These are phyloP conservation scores for Cystobasidium pallidum DNA, from an alignment of 1,284 basidiomycete species.

Conservation along the genomic window DNA sequence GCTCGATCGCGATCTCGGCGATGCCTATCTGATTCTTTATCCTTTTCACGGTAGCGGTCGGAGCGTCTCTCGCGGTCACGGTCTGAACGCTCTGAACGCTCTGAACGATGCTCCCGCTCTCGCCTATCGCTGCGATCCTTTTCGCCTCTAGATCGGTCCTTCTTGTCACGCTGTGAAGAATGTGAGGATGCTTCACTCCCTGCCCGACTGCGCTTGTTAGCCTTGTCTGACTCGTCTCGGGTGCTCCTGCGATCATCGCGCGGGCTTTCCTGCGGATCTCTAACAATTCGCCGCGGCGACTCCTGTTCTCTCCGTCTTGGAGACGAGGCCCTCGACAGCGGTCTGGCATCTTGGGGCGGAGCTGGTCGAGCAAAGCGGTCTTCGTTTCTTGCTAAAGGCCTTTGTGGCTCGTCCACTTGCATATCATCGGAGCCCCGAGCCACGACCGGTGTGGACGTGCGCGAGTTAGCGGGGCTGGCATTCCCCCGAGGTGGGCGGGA, in stretches of 20 bases:
- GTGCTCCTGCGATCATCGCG: constrained; percentile 24
- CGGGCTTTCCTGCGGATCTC: constrained; percentile 19
- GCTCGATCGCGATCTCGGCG: constrained; percentile 47
- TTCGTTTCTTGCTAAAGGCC: neutral
- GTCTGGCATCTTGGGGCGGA: neutral
- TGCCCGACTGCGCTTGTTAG: constrained; percentile 23
- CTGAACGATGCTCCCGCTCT: constrained; percentile 55
- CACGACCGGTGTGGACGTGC: constrained; percentile 7
- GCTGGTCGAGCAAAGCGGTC: constrained; percentile 14
- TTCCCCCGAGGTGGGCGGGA: constrained; percentile 21
- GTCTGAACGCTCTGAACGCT: constrained; percentile 47
- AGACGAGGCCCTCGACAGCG: constrained; percentile 17
- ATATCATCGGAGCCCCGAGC: constrained; percentile 3
- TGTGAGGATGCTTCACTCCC: constrained; percentile 40
- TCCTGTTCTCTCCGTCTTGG: constrained; percentile 18
- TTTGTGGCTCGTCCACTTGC: constrained; percentile 14
- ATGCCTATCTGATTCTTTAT: constrained; percentile 4
- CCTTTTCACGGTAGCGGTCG: constrained; percentile 40
- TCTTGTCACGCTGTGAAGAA: constrained; percentile 37
- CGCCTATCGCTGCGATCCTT: constrained; percentile 46
- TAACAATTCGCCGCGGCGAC: constrained; percentile 4
- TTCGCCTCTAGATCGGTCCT: constrained; percentile 13
- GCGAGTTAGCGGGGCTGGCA: constrained; percentile 34
- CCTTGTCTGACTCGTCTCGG: constrained; percentile 9
- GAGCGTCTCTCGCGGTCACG: constrained; percentile 58